Base-by-base conservation (phyloP, 2,329 filamentous ascomycete species). In the Dothistroma septosporum region DNA sequence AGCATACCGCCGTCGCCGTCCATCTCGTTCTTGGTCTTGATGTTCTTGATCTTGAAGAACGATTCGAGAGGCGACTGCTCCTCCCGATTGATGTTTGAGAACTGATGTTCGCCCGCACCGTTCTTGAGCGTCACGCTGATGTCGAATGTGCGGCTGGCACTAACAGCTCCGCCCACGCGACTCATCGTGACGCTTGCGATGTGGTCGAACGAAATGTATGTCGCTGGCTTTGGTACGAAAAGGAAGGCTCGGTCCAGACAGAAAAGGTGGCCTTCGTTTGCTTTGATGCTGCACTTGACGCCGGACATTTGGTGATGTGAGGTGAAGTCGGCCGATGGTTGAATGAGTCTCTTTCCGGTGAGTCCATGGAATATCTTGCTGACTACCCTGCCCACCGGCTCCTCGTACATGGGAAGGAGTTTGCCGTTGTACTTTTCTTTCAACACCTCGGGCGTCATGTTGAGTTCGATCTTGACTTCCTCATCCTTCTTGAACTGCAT, bases 201-300 rank as follows among this genome's bases (percentile, higher is more conserved):
- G 72, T 96, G 91, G 72, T 99, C 94, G 78, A 96, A 95, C 62
- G 91, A 89, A 62, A 99, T 93, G 78, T 97, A 99, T 1, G 93
- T 97, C 16, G 94, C 92, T 1, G 94, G 94, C 79, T 99, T 99
- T 33, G 94, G 94, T 16, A 99, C 94, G 75, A 99, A 99, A 85
- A 99, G 95, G 77, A 99, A 96, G 8, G 92, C 93, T 79, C 97
- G 97, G 77, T 99, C 94, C 68, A 99, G 80, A 75, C 92, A 97
- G 84, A 96, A 99, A 55, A 99, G 81, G 73, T 96, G 92, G 62
- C 95, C 94, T 79, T 99, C 94, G 76, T 95, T 97, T 57, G 95
- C 95, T 79, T 99, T 99, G 85, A 99, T 97, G n/a, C 92, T 96
- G 77, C 94, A 99, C 79, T 99, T 99, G 77, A 99, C 95, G 61